These are phyloP conservation scores for Trichosporon sp. DNA, from an alignment of 1,284 basidiomycete species.

Conservation along the genomic window DNA sequence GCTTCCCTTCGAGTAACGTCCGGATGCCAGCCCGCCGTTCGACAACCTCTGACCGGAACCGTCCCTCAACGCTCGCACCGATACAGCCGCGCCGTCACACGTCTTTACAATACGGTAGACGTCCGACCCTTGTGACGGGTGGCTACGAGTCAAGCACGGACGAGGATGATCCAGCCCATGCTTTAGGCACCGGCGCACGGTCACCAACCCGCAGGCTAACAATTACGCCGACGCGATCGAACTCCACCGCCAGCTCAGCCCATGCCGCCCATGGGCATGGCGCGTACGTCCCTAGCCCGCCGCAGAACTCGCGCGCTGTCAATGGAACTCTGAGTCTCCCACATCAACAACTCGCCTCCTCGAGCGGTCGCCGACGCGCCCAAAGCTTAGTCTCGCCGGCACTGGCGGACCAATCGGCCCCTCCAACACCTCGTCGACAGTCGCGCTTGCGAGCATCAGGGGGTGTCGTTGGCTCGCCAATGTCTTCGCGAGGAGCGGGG, in stretches of 20 bases:
- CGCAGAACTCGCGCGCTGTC: neutral
- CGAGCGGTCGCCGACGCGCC: conserved; percentile 22
- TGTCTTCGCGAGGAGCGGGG: neutral
- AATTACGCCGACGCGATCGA: neutral
- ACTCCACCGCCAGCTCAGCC: conserved; percentile 1
- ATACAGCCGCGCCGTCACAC: conserved; percentile 5
- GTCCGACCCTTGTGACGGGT: conserved; percentile 29
- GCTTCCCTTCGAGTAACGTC: neutral
- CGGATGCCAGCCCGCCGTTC: neutral
- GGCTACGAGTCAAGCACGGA: conserved; percentile 39
- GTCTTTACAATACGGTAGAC: conserved; percentile 1
- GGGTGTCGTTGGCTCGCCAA: neutral
- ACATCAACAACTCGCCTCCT: conserved; percentile 8
- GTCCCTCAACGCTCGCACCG: neutral
- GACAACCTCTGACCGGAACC: neutral
- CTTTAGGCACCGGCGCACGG: neutral
- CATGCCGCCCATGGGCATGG: neutral
- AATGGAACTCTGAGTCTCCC: neutral
- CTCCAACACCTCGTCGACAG: conserved; percentile 9
- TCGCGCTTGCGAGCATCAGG: neutral
- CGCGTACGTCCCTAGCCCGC: neutral
- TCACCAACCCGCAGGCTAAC: neutral
- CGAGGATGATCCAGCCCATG: conserved; percentile 16
- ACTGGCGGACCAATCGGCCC: neutral
- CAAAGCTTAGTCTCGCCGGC: conserved; percentile 23